Evolutionary conservation across 2,329 filamentous ascomycete genomes (phyloP), one percentile per base, ranked within the genome.

Genomic region (Moelleriella libera): DNA sequence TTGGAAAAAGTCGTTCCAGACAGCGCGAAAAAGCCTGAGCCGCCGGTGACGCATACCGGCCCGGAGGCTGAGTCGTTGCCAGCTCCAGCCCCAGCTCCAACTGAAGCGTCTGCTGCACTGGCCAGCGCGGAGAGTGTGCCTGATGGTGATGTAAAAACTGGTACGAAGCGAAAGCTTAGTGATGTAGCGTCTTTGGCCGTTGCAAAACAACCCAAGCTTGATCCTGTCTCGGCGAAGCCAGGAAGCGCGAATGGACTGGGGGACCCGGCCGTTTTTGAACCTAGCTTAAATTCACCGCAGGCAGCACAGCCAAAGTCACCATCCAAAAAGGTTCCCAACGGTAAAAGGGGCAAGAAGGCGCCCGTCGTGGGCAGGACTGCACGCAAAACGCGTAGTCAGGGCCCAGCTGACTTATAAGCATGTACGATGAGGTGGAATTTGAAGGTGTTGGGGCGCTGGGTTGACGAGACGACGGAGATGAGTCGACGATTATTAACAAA

Each of bases 341-440:
- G 55, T 9, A 66, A 60, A 54, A 67, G 65, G 51, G 60, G 64
- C 11, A 68, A 68, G 56, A 68, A 61, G 49, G 46, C 54, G 21
- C 55, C 61, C 0, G 47, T 52, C 2, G 61, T 61, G 12, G 67
- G 67, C 14, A 61, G 50, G 48, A 67, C 67, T 6, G 59, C 60
- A 43, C 61, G 67, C 42, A 68, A 68, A 62, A 69, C 67, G 6
- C 60, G 67, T 45, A 69, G 67, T 49, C 67, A 69, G 52, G 67
- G 67, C 0, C 62, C 64, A 2, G 63, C 58, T 6, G 62, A 65
- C 42, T 52, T 51, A 44, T 57, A 45, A 48, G 3, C 21, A 21
- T 21, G 21, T 21, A 21, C 21, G 21, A 21, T 21, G 21, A 21
- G 21, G 21, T 21, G 2, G 21, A 3, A 21, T 3, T 21, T 21